Base-by-base conservation (phyloP, 495 filamentous ascomycete genomes). In the Penicillium alfredii region DNA sequence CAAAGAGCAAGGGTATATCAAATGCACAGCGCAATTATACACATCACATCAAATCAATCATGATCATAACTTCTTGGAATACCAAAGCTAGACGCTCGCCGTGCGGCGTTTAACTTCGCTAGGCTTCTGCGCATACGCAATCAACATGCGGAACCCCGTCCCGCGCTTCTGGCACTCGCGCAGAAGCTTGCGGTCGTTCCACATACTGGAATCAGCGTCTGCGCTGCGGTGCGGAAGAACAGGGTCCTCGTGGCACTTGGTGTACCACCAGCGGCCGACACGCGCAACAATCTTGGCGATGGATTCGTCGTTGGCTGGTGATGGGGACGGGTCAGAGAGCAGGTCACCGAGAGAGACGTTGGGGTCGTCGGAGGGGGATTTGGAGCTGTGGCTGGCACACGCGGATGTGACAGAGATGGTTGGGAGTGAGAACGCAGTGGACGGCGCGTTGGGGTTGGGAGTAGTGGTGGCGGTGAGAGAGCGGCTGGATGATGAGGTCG, bases 191-290 rank as follows among this genome's bases (percentile, higher is more conserved):
- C 71, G 74, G 47, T 97, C 86, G 26, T 69, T 69, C 85, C 88
- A 96, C 54, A 98, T 86, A 54, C 83, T 89, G 22, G 59, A 47
- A 14, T 61, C 58, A 41, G 58, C 54, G 34, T 72, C 69, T 17
- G 69, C 73, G 16, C 29, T 36, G 15, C n/a, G n/a, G n/a, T 74
- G 66, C 1, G 71, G 63, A 15, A 73, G 60, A 10, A 81, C 66
- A 6, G 72, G 66, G 13, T 73, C 72, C 65, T 97, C 92, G 57
- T 97, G 97, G 68, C 88, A 95, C 33, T 81, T 74, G 4, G 76
- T 82, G 60, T 94, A 96, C 92, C 93, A 97, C 88, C 88, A 98
- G 24, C 93, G 71, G 10, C 92, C 93, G 6, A 98, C 90, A 42
- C 78, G 81, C 12, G 88, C 79, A 12, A 97, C 88, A 68, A 94